phyloP scores from a whole-genome alignment of 495 filamentous ascomycete species.

The Aspergillus steynii region DNA sequence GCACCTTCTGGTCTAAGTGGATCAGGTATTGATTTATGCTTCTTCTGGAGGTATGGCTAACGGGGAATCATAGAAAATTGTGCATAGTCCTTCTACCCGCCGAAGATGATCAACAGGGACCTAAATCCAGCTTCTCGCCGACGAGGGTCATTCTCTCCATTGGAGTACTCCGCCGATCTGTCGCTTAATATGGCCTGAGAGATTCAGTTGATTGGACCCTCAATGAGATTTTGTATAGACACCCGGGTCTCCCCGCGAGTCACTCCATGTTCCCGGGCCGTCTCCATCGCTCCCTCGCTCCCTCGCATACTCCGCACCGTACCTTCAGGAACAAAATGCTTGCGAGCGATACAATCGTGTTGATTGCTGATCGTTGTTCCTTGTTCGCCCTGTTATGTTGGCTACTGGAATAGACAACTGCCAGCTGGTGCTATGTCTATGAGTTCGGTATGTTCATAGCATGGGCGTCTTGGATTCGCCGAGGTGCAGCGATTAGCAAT shows the following conservation, averaged over 20 bases:
- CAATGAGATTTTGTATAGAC: neutral
- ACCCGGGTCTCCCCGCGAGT: neutral
- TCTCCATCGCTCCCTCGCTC: neutral
- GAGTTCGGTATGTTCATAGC: neutral
- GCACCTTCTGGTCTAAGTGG: neutral
- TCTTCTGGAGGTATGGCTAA: neutral
- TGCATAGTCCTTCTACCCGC: neutral
- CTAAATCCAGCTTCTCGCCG: neutral
- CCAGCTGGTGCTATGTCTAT: neutral
- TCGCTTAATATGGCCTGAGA: neutral
- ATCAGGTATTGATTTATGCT: neutral
- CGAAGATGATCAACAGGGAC: neutral
- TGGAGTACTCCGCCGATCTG: neutral
- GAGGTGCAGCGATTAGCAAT: neutral
- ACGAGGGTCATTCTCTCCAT: neutral
- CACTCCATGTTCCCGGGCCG: neutral
- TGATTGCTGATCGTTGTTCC: neutral
- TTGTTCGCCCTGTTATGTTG: neutral
- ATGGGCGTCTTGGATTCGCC: neutral
- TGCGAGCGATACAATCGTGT: neutral
- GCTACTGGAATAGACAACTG: neutral
- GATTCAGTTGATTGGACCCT: neutral
- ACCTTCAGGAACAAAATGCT: neutral
- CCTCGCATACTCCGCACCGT: neutral
- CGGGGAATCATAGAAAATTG: neutral